A percentile compares a stretch with the other conserved stretches of the same genome.
These are phyloP conservation scores for Cupressus sempervirens DNA, from an alignment of 75 land plant species.

Conservation along the genomic window DNA sequence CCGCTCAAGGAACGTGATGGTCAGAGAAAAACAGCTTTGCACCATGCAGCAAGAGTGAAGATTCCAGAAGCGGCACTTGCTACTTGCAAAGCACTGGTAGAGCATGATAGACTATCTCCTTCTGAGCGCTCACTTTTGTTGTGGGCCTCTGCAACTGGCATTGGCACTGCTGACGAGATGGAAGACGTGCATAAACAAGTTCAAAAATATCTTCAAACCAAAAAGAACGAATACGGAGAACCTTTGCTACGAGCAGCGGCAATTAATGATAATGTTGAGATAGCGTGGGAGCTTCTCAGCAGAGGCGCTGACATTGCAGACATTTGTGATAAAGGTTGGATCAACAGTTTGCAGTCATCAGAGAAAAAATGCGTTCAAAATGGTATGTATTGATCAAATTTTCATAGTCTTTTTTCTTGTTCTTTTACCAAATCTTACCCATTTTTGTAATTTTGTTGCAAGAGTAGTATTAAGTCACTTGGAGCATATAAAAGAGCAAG, in stretches of 20 bases:
- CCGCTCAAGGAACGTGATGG: background rate
- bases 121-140: background rate
- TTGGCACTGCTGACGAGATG: slow-evolving; percentile 1
- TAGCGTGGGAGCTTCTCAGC: too few species aligned
- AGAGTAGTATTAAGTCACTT: too few species aligned
- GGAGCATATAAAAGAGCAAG: too few species aligned
- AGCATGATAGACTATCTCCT: background rate
- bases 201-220: background rate
- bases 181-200: background rate
- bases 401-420: too few species aligned
- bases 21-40: background rate
- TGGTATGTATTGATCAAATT: too few species aligned
- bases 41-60: background rate
- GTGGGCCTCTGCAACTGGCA: background rate
- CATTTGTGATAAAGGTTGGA: too few species aligned
- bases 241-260: background rate
- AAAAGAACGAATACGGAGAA: background rate
- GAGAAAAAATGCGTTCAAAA: too few species aligned
- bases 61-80: background rate
- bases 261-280: too few species aligned
- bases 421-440: too few species aligned
- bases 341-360: too few species aligned
- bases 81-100: background rate
- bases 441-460: too few species aligned
- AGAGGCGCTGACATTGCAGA: too few species aligned